These are phyloP conservation scores for Penicillium riverlandense DNA, from an alignment of 495 filamentous ascomycete species.

Conservation along the genomic window DNA sequence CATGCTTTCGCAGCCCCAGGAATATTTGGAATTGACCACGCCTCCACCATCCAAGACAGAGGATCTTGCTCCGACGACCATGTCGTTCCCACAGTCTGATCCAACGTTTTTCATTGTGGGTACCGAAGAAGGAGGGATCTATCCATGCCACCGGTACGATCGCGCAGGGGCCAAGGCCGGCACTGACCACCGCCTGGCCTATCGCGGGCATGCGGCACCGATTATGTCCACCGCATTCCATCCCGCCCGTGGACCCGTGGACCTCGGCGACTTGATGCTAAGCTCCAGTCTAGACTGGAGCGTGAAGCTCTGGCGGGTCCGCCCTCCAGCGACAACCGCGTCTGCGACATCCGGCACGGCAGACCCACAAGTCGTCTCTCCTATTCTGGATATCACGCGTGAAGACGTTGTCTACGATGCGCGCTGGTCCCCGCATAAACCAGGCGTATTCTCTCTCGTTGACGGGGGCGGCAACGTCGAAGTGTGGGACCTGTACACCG, in stretches of 20 bases:
- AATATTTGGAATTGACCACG: conserved; percentile 75
- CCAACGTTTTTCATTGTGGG: conserved; percentile 97
- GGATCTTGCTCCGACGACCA: conserved; percentile 90
- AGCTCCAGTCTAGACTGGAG: conserved; percentile 88
- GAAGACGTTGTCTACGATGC: conserved; percentile 97
- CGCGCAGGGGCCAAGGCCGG: conserved; percentile 94
- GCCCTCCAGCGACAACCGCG: conserved; percentile 52
- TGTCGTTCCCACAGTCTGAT: conserved; percentile 92
- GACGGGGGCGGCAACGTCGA: conserved; percentile 92
- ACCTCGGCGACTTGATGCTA: conserved; percentile 91
- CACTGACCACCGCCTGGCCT: conserved; percentile 76
- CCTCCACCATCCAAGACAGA: conserved; percentile 89
- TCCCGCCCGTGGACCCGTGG: conserved; percentile 79
- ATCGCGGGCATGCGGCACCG: conserved; percentile 82
- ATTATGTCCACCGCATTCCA: conserved; percentile 97
- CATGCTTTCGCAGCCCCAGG: conserved; percentile 93
- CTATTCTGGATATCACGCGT: conserved; percentile 79
- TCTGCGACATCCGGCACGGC: conserved; percentile 33
- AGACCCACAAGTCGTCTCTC: conserved; percentile 45
- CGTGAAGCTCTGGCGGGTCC: conserved; percentile 92
- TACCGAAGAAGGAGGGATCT: conserved; percentile 92
- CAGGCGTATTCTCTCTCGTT: conserved; percentile 87
- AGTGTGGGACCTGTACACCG: conserved; percentile 88
- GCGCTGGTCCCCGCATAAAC: conserved; percentile 84
- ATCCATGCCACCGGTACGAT: conserved; percentile 94